These are phyloP conservation scores for Pleurotus tuber-regium DNA, from an alignment of 768 basidiomycete species.

Conservation along the genomic window DNA sequence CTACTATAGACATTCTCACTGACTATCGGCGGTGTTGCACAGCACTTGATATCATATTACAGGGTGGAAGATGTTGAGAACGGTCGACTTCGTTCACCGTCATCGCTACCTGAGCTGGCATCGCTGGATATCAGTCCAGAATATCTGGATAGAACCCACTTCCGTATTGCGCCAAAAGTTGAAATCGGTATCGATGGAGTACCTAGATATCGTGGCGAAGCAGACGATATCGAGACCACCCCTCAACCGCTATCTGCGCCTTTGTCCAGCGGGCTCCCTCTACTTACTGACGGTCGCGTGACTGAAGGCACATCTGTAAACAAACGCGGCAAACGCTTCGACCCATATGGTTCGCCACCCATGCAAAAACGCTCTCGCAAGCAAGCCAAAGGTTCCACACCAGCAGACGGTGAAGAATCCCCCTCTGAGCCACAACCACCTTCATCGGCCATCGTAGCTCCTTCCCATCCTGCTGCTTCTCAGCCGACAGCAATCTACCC, in stretches of 20 bases:
- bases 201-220: slow-evolving; percentile 79
- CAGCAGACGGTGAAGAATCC: slow-evolving; percentile 6
- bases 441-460: slow-evolving; percentile 18
- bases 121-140: slow-evolving; percentile 83
- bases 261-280: slow-evolving; percentile 43
- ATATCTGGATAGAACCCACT: slow-evolving; percentile 88
- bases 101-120: slow-evolving; percentile 83
- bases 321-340: slow-evolving; percentile 42
- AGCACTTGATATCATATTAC: slow-evolving; percentile 96
- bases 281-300: slow-evolving; percentile 45
- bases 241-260: slow-evolving; percentile 39
- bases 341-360: slow-evolving; percentile 35
- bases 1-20: slow-evolving; percentile 81
- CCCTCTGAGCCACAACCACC: slow-evolving; percentile 13
- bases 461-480: slow-evolving; percentile 1
- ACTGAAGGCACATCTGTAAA: slow-evolving; percentile 28
- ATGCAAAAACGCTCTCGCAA: slow-evolving; percentile 36
- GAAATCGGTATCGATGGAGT: slow-evolving; percentile 83
- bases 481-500: slow-evolving; percentile 16
- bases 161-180: slow-evolving; percentile 86
- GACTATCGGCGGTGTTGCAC: slow-evolving; percentile 78
- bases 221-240: slow-evolving; percentile 62
- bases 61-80: slow-evolving; percentile 86
- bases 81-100: slow-evolving; percentile 85
- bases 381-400: slow-evolving; percentile 22